Percentiles rank a stretch among this genome's conserved stretches.
These are phyloP conservation scores for Papiliotrema terrestris DNA, from an alignment of 1,284 basidiomycete species.

Conservation along the genomic window DNA sequence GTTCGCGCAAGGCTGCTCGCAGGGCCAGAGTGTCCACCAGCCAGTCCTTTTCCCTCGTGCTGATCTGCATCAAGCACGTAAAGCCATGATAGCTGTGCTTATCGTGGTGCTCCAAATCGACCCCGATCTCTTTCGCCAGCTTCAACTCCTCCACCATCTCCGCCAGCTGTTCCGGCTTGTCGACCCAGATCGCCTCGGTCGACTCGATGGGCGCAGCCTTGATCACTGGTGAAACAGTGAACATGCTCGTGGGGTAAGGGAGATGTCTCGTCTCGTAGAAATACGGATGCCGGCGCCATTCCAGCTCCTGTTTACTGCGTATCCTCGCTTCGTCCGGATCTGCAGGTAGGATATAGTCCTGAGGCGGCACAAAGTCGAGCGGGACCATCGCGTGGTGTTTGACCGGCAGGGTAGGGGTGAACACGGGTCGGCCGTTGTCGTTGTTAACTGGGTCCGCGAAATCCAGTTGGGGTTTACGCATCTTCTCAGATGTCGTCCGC, in stretches of 20 bases:
- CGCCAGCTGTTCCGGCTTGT: slow-evolving; percentile 58
- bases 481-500: neutral
- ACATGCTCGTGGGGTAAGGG: slow-evolving; percentile 66
- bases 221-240: slow-evolving; percentile 56
- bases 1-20: slow-evolving; percentile 65
- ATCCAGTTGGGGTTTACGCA: slow-evolving; percentile 72
- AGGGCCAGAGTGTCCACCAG: slow-evolving; percentile 77
- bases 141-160: slow-evolving; percentile 66
- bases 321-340: slow-evolving; percentile 17
- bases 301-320: slow-evolving; percentile 9
- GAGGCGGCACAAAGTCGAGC: slow-evolving; percentile 51
- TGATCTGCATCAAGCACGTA: slow-evolving; percentile 90
- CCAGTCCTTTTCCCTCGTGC: slow-evolving; percentile 78
- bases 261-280: slow-evolving; percentile 72
- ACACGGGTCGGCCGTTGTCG: slow-evolving; percentile 53
- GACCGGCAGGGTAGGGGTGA: slow-evolving; percentile 57
- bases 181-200: slow-evolving; percentile 72
- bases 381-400: slow-evolving; percentile 80
- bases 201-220: slow-evolving; percentile 58
- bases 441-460: slow-evolving; percentile 66
- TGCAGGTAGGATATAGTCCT: slow-evolving; percentile 15
- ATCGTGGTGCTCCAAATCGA: slow-evolving; percentile 92
- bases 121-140: slow-evolving; percentile 72
- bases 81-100: slow-evolving; percentile 82
- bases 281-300: slow-evolving; percentile 63